Evolutionary conservation across 805 yeast species (phyloP).

Genomic region (Lipomyces starkeyi): DNA sequence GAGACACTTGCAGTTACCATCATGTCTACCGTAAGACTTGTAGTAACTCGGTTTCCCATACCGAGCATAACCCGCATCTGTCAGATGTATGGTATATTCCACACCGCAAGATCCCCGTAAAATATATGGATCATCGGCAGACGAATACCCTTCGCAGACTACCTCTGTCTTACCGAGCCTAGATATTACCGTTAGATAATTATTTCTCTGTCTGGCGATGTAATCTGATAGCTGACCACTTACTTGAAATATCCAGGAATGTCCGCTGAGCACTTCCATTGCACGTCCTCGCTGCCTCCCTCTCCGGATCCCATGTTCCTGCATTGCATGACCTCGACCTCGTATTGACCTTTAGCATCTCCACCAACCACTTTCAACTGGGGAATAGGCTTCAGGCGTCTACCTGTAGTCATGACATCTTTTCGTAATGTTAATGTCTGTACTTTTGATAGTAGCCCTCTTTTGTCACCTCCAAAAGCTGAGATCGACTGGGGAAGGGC

Average conservation of each 20-base stretch:
- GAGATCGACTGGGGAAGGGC: not conserved
- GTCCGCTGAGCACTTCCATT: constrained; percentile 37
- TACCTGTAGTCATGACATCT: constrained; percentile 18
- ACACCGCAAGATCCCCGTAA: constrained; percentile 34
- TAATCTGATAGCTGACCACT: not conserved
- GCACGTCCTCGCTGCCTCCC: constrained; percentile 35
- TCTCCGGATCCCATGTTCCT: constrained; percentile 34
- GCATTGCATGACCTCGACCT: constrained; percentile 33
- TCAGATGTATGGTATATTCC: constrained; percentile 30
- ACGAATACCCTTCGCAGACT: constrained; percentile 31
- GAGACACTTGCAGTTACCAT: not conserved
- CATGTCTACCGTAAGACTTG: not conserved
- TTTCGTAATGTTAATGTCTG: constrained; percentile 21
- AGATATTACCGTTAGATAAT: not conserved
- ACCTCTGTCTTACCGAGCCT: constrained; percentile 36
- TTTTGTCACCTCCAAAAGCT: not conserved
- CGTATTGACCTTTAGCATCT: constrained; percentile 30
- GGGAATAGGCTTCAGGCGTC: constrained; percentile 23
- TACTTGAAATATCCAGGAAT: constrained; percentile 34
- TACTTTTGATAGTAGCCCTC: constrained; percentile 23
- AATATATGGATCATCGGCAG: constrained; percentile 31
- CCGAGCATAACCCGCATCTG: constrained; percentile 23
- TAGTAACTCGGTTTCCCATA: constrained; percentile 16
- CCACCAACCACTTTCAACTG: constrained; percentile 33
- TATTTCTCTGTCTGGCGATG: not conserved